Percentiles rank a stretch among this genome's conserved stretches.
These are phyloP conservation scores for Obba rivulosa DNA, from an alignment of 768 basidiomycete species.

Conservation along the genomic window DNA sequence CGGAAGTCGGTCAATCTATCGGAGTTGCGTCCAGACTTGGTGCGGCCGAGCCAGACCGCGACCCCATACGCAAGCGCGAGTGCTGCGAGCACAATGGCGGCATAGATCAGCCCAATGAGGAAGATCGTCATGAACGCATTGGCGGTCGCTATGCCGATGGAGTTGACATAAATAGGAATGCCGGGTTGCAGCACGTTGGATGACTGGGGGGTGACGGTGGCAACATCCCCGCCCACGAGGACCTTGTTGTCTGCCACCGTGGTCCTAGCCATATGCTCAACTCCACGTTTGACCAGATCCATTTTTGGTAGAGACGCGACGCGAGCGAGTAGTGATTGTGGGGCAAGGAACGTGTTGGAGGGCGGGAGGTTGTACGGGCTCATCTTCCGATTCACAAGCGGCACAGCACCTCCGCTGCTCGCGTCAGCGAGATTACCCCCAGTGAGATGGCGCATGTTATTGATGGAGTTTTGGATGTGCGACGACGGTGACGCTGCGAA, in stretches of 20 bases:
- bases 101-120: slow-evolving; percentile 60
- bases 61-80: slow-evolving; percentile 49
- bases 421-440: slow-evolving; percentile 70
- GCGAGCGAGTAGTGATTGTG: slow-evolving; percentile 6
- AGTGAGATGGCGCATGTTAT: slow-evolving; percentile 75
- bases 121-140: slow-evolving; percentile 93
- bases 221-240: slow-evolving; percentile 37
- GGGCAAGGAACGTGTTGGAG: slow-evolving; percentile 4
- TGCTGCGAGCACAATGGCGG: slow-evolving; percentile 50
- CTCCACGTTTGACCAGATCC: slow-evolving; percentile 8
- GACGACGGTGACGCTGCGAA: slow-evolving; percentile 49
- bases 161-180: slow-evolving; percentile 76
- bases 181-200: slow-evolving; percentile 72
- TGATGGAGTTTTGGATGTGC: slow-evolving; percentile 70
- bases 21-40: slow-evolving; percentile 15
- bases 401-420: slow-evolving; percentile 52
- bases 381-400: slow-evolving; percentile 73
- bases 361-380: slow-evolving; percentile 64
- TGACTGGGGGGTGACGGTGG: slow-evolving; percentile 64
- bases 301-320: slow-evolving; percentile 15
- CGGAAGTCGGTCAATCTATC: slow-evolving; percentile 16
- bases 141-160: slow-evolving; percentile 70
- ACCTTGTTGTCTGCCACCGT: background rate
- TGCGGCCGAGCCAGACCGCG: slow-evolving; percentile 27
- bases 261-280: background rate